These are phyloP conservation scores for Hyphopichia buzzinii DNA, from an alignment of 1,139 yeast species.

Conservation along the genomic window DNA sequence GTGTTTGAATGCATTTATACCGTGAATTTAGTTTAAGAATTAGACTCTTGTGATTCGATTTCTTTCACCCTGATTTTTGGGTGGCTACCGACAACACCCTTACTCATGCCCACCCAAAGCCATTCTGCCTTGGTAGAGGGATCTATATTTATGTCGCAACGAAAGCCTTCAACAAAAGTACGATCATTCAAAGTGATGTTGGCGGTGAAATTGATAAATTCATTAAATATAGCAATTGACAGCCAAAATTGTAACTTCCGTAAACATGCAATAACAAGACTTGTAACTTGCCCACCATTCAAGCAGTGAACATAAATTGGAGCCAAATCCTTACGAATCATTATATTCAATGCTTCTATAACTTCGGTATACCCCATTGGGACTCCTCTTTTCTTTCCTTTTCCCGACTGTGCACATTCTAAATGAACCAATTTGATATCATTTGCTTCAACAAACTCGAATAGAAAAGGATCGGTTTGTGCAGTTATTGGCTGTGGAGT, in stretches of 20 bases:
- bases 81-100: constrained; percentile 49
- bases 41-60: constrained; percentile 5
- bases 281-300: constrained; percentile 86
- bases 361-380: constrained; percentile 72
- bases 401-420: constrained; percentile 63
- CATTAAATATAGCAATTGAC: constrained; percentile 81
- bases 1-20: too few relatives aligned
- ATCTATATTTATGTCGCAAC: constrained; percentile 56
- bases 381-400: constrained; percentile 75
- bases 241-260: constrained; percentile 88
- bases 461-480: constrained; percentile 50
- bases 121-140: constrained; percentile 57
- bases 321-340: constrained; percentile 57
- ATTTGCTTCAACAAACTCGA: constrained; percentile 48
- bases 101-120: constrained; percentile 73
- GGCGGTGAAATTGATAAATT: constrained; percentile 76
- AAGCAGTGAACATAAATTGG: constrained; percentile 85
- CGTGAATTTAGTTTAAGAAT: too few relatives aligned
- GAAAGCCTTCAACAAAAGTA: constrained; percentile 75
- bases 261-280: constrained; percentile 80
- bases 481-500: constrained; percentile 71
- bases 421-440: constrained; percentile 59
- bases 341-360: constrained; percentile 53
- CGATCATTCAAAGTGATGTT: constrained; percentile 81
- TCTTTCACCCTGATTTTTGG: constrained; percentile 40